Conservation (phyloP, 2,329 filamentous ascomycete genomes). For the Ophiostoma ulmi region DNA sequence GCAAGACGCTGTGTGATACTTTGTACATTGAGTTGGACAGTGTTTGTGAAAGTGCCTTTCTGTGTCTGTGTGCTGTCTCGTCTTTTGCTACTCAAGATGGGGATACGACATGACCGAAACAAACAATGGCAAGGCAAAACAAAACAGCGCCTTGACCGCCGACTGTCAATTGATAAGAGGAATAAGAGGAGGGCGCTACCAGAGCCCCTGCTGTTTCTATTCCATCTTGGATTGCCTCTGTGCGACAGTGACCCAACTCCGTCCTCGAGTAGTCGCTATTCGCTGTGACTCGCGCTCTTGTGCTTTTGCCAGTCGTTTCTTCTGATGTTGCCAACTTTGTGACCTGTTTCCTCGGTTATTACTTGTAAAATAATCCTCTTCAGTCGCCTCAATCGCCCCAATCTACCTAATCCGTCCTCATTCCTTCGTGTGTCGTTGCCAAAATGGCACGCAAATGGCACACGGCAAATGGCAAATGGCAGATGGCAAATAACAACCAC, state of each 20-base stretch:
- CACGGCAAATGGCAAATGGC: background rate
- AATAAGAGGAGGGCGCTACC: background rate
- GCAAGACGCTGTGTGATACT: background rate
- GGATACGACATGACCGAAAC: background rate
- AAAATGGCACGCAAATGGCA: background rate
- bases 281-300: slow-evolving; percentile 24
- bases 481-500: slow-evolving; percentile 1
- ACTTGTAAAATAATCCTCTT: background rate
- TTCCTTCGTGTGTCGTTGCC: background rate
- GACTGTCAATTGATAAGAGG: background rate
- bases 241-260: background rate
- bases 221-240: background rate
- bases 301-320: background rate
- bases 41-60: background rate
- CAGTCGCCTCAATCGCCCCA: background rate
- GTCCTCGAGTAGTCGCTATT: slow-evolving; percentile 10
- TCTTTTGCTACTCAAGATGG: background rate
- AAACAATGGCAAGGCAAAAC: background rate
- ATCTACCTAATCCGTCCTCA: background rate
- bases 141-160: background rate
- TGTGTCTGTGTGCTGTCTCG: background rate
- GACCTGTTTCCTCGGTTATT: background rate
- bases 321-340: background rate
- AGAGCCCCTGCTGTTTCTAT: background rate
- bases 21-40: background rate